Conservation (phyloP, 2,329 filamentous ascomycete genomes). For the Microcyclosporella mali region DNA sequence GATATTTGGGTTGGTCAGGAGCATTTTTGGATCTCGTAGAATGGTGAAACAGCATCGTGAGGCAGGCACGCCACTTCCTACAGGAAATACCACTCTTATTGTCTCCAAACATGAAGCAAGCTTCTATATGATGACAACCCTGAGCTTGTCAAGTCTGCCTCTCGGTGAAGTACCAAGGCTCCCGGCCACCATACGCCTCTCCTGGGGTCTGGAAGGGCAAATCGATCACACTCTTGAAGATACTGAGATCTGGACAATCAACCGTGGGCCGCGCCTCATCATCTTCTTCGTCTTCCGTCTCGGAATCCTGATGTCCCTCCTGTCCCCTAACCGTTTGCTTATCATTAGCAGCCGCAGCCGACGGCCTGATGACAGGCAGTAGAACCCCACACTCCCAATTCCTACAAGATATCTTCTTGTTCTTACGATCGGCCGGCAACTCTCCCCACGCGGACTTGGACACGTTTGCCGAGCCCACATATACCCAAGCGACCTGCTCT, state of each 20-base stretch:
- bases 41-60: too few relatives aligned
- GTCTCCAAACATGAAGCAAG: too few relatives aligned
- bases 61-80: too few relatives aligned
- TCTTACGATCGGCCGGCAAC: conserved; percentile 62
- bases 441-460: conserved; percentile 93
- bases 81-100: too few relatives aligned
- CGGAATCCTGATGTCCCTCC: conserved; percentile 10
- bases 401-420: conserved; percentile 70
- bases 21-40: too few relatives aligned
- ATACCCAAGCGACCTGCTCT: conserved; percentile 60
- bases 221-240: conserved; percentile 53
- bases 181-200: conserved; percentile 41
- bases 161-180: conserved; percentile 42
- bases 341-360: background rate
- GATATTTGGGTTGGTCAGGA: too few relatives aligned
- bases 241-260: conserved; percentile 34
- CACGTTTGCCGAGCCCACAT: conserved; percentile 84
- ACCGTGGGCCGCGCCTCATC: conserved; percentile 2
- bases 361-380: conserved; percentile 6
- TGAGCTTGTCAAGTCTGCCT: too few relatives aligned
- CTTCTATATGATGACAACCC: too few relatives aligned
- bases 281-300: conserved; percentile 13
- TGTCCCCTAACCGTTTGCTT: conserved; percentile 4
- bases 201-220: conserved; percentile 61
- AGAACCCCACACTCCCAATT: conserved; percentile 97